phyloP scores from a whole-genome alignment of 176 grass and related monocot genomes.

The Triticum turgidum region DNA sequence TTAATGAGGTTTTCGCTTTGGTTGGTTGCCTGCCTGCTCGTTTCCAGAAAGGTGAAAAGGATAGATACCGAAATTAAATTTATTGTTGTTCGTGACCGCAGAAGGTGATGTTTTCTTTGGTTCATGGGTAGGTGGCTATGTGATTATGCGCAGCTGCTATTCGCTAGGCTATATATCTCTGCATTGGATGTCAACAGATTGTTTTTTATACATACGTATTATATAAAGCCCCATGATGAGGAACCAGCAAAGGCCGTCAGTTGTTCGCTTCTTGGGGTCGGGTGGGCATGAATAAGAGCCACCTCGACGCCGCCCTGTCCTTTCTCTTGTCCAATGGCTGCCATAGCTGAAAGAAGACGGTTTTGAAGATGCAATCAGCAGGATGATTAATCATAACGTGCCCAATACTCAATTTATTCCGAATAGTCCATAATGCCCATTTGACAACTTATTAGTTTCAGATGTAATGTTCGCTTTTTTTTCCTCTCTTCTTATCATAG shows the following conservation, averaged over 20 bases:
- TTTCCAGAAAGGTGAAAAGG: neutral
- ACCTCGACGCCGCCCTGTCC: too few relatives aligned
- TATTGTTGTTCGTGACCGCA: neutral
- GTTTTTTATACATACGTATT: neutral
- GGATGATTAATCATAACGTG: too few relatives aligned
- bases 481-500: neutral
- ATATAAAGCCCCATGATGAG: too few relatives aligned
- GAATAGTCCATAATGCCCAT: too few relatives aligned
- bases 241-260: too few relatives aligned
- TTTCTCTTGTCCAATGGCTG: too few relatives aligned
- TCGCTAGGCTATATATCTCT: neutral
- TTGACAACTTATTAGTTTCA: neutral
- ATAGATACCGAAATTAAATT: neutral
- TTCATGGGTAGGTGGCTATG: constrained; percentile 3
- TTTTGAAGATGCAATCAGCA: too few relatives aligned
- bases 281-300: too few relatives aligned
- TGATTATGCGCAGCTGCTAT: neutral
- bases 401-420: too few relatives aligned
- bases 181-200: neutral
- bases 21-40: neutral
- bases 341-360: too few relatives aligned
- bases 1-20: neutral
- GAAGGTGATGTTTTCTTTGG: neutral
- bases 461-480: neutral
- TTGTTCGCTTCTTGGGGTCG: too few relatives aligned